Percentiles rank a stretch among this genome's conserved stretches.
These are phyloP conservation scores for Shiraia sp. DNA, from an alignment of 2,329 filamentous ascomycete genomes.

Conservation along the genomic window DNA sequence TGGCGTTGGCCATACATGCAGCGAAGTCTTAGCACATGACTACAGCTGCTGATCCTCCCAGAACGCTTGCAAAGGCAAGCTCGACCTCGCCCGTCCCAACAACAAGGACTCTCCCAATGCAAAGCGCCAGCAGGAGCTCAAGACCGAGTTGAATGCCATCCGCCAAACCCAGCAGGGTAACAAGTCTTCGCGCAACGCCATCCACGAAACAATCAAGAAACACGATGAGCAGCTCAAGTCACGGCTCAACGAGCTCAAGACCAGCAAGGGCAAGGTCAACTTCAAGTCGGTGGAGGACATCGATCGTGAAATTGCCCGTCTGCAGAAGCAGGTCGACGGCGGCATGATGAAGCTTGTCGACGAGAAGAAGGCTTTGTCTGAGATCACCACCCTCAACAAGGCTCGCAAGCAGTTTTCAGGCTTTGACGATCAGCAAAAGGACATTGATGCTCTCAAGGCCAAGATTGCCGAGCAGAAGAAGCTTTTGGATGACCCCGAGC, in stretches of 20 bases:
- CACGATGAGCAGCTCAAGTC: constrained; percentile 87
- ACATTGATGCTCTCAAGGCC: constrained; percentile 82
- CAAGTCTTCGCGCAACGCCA: constrained; percentile 77
- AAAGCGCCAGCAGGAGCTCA: constrained; percentile 85
- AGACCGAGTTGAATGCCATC: constrained; percentile 80
- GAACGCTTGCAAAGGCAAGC: constrained; percentile 86
- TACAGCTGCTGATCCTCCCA: constrained; percentile 45
- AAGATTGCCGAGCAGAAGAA: constrained; percentile 91
- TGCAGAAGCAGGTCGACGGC: constrained; percentile 84
- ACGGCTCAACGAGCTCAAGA: constrained; percentile 85
- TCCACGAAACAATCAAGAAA: constrained; percentile 89
- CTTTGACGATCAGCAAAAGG: constrained; percentile 84
- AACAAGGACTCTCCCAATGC: constrained; percentile 79
- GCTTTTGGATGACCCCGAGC: constrained; percentile 85
- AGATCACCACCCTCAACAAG: constrained; percentile 83
- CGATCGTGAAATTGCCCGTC: constrained; percentile 76
- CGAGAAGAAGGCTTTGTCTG: constrained; percentile 88
- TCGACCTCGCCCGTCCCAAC: constrained; percentile 80
- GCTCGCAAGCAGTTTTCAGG: constrained; percentile 87
- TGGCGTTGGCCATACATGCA: constrained; percentile 1
- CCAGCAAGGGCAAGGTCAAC: constrained; percentile 74
- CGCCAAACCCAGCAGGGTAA: constrained; percentile 83
- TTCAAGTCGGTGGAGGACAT: constrained; percentile 91
- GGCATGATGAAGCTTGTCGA: constrained; percentile 95
- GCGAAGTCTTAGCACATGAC: background rate